Conservation (phyloP, 495 filamentous ascomycete species). For the Talaromyces wortmannii region DNA sequence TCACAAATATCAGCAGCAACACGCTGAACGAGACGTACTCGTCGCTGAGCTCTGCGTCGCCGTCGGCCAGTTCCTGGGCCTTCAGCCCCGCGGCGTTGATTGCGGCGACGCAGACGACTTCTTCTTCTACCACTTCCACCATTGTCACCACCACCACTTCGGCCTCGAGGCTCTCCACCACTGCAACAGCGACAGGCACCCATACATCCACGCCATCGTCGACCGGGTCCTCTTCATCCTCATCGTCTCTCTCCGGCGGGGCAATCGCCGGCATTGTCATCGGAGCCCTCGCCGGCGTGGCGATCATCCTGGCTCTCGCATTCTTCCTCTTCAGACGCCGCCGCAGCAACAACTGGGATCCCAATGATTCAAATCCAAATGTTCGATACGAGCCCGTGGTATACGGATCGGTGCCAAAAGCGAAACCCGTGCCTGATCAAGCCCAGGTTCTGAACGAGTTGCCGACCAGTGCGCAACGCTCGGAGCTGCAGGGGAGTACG, state of each 20-base stretch:
- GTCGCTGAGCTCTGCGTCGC: not conserved
- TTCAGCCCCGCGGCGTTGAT: not conserved
- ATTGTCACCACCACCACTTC: not conserved
- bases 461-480: not conserved
- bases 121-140: not conserved
- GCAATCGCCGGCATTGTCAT: slow-evolving; percentile 29
- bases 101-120: not conserved
- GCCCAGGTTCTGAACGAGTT: not conserved
- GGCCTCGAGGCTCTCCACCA: not conserved
- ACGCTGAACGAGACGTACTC: slow-evolving; percentile 2
- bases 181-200: not conserved
- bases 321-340: slow-evolving; percentile 17
- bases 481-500: not conserved
- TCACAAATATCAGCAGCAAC: not conserved
- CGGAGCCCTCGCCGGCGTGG: slow-evolving; percentile 25
- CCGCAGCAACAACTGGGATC: slow-evolving; percentile 27
- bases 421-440: not conserved
- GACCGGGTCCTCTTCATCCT: not conserved
- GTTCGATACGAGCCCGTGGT: not conserved
- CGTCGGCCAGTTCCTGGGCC: not conserved
- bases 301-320: slow-evolving; percentile 27
- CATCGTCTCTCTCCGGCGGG: slow-evolving; percentile 10
- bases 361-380: slow-evolving; percentile 22
- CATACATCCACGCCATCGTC: not conserved
- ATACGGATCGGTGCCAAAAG: not conserved